A percentile compares a stretch with the other conserved stretches of the same genome.
These are phyloP conservation scores for Exophiala sp. DNA, from an alignment of 2,329 filamentous ascomycete species.

Conservation along the genomic window DNA sequence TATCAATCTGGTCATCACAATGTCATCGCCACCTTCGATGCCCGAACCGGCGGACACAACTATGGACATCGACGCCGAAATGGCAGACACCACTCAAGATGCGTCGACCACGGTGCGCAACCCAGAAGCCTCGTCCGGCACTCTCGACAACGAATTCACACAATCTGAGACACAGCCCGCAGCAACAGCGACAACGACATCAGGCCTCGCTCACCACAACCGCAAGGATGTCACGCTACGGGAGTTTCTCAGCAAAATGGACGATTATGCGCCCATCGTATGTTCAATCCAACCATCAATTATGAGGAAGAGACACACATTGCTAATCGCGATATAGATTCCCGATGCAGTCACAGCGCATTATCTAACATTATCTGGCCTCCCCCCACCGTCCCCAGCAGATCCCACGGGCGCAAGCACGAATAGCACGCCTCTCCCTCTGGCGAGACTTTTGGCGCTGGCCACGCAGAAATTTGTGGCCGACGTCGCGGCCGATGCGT, in stretches of 20 bases:
- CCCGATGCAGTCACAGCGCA: slow-evolving; percentile 97
- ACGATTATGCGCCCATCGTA: slow-evolving; percentile 96
- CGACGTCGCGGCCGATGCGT: slow-evolving; percentile 93
- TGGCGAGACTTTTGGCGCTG: slow-evolving; percentile 88
- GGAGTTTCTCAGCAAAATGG: slow-evolving; percentile 94
- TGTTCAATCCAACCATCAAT: slow-evolving; percentile 37
- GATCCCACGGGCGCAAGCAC: slow-evolving; percentile 70
- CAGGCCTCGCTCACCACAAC: slow-evolving; percentile 51
- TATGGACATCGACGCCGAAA: slow-evolving; percentile 32
- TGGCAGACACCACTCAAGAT: slow-evolving; percentile 27
- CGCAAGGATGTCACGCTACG: slow-evolving; percentile 90
- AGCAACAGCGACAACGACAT: slow-evolving; percentile 3
- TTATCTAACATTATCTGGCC: slow-evolving; percentile 93
- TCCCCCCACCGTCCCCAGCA: slow-evolving; percentile 82
- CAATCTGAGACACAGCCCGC: slow-evolving; percentile 20
- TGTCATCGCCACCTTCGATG: slow-evolving; percentile 22
- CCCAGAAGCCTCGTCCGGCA: slow-evolving; percentile 20
- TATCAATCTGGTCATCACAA: slow-evolving; percentile 6
- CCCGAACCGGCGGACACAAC: slow-evolving; percentile 7
- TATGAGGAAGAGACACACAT: background rate
- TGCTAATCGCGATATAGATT: slow-evolving; percentile 58
- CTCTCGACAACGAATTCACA: slow-evolving; percentile 20
- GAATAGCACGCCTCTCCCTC: slow-evolving; percentile 71
- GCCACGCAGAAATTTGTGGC: slow-evolving; percentile 99
- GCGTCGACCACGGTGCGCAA: slow-evolving; percentile 16